Conservation (phyloP, 805 yeast species). For the Candida adriatica region DNA sequence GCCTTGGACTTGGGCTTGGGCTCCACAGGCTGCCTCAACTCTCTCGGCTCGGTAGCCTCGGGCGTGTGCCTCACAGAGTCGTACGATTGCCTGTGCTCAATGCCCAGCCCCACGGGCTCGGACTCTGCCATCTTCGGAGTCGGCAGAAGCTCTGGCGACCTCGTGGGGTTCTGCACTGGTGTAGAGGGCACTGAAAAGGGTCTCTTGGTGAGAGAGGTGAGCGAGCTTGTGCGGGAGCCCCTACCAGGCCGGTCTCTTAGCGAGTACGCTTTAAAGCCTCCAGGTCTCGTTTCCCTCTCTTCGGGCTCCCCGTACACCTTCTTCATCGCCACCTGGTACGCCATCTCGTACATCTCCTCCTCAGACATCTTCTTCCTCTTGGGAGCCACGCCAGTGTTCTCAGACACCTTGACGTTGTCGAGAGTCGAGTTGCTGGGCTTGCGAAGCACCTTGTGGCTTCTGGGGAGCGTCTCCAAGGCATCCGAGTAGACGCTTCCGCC, state of each 20-base stretch:
- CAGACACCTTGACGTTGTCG: conserved; percentile 11
- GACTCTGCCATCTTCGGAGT: background rate
- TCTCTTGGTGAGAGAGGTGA: conserved; percentile 8
- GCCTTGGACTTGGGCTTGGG: conserved; percentile 1
- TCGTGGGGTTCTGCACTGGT: background rate
- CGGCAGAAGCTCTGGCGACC: background rate
- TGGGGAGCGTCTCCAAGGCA: conserved; percentile 16
- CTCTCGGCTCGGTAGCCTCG: background rate
- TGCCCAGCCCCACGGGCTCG: background rate
- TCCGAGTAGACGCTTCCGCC: conserved; percentile 22
- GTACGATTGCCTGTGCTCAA: background rate
- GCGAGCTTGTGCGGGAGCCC: conserved; percentile 11
- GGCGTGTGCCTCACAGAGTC: background rate
- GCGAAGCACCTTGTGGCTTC: conserved; percentile 2
- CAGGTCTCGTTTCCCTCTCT: conserved; percentile 3
- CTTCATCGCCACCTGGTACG: conserved; percentile 47
- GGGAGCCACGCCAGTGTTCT: conserved; percentile 4
- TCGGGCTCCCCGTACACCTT: conserved; percentile 43
- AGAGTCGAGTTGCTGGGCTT: conserved; percentile 4
- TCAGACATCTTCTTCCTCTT: conserved; percentile 4
- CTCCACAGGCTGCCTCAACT: background rate
- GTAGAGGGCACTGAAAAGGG: background rate
- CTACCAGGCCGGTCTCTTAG: conserved; percentile 7
- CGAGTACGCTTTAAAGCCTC: conserved; percentile 15
- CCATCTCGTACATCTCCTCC: conserved; percentile 46